phyloP scores from a whole-genome alignment of 495 filamentous ascomycete species.

The Xylaria flabelliformis region DNA sequence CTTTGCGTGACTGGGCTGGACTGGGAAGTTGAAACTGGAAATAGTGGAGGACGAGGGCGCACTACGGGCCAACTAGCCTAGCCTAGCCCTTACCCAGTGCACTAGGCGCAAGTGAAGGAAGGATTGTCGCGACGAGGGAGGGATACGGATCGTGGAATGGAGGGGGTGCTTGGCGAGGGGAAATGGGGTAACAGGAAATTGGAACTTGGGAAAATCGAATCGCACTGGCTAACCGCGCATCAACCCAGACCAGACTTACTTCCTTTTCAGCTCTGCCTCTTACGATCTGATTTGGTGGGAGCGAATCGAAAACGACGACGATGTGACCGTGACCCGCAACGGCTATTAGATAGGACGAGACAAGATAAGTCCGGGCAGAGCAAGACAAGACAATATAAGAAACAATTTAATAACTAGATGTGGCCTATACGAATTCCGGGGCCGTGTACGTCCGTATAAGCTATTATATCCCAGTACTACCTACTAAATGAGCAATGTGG shows the following conservation, averaged over 20 bases:
- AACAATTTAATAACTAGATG: not conserved
- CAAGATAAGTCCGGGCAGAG: too few species aligned
- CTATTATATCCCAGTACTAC: not conserved
- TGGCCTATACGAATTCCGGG: not conserved
- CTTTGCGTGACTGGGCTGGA: constrained; percentile 22
- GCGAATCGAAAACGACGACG: constrained; percentile 10
- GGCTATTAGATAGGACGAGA: not conserved
- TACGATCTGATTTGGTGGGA: constrained; percentile 11
- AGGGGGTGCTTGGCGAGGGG: constrained; percentile 40
- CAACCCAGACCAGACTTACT: not conserved
- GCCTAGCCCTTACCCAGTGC: constrained; percentile 30
- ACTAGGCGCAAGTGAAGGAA: constrained; percentile 27
- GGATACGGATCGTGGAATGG: constrained; percentile 33
- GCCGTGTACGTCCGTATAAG: not conserved
- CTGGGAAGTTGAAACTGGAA: constrained; percentile 30
- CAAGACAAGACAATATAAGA: constrained; percentile 1
- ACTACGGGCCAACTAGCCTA: constrained; percentile 30
- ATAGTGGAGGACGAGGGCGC: constrained; percentile 29
- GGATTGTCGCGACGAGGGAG: constrained; percentile 29
- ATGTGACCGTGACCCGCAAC: constrained; percentile 23
- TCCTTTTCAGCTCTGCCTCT: constrained; percentile 17
- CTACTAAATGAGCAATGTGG: not conserved
- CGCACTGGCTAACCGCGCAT: constrained; percentile 14
- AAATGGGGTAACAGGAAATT: constrained; percentile 25
- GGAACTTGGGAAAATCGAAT: not conserved